These are phyloP conservation scores for Apiospora arundinis DNA, from an alignment of 2,329 filamentous ascomycete genomes.

Conservation along the genomic window DNA sequence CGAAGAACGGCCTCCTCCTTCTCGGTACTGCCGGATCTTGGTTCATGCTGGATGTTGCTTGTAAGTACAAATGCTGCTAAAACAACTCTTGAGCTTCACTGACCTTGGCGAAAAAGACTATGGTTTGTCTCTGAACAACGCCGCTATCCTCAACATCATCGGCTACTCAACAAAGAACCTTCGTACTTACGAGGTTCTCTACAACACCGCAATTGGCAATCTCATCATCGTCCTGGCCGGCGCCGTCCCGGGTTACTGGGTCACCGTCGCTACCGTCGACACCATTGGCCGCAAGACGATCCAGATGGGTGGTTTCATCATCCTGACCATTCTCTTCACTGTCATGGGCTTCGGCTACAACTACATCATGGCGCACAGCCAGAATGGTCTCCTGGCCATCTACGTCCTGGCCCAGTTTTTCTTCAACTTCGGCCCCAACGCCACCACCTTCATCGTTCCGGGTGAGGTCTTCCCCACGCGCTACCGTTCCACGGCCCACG, in stretches of 20 bases:
- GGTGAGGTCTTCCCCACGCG: slow-evolving; percentile 63
- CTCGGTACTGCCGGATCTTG: slow-evolving; percentile 84
- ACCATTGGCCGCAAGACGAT: slow-evolving; percentile 79
- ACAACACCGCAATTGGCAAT: slow-evolving; percentile 80
- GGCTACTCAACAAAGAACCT: slow-evolving; percentile 66
- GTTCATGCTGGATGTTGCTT: slow-evolving; percentile 67
- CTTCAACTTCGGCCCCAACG: slow-evolving; percentile 65
- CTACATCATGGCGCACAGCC: slow-evolving; percentile 45
- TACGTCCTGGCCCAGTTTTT: slow-evolving; percentile 65
- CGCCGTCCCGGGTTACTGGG: slow-evolving; percentile 83
- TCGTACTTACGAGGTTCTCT: slow-evolving; percentile 71
- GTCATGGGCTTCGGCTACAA: slow-evolving; percentile 69
- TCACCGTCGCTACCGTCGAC: slow-evolving; percentile 77
- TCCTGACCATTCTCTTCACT: slow-evolving; percentile 63
- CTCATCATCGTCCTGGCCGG: slow-evolving; percentile 80
- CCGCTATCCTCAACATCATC: slow-evolving; percentile 72
- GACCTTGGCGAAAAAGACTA: slow-evolving; percentile 45
- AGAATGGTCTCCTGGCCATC: slow-evolving; percentile 60
- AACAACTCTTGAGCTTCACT: slow-evolving; percentile 41
- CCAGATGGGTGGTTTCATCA: slow-evolving; percentile 68
- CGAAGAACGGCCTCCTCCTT: slow-evolving; percentile 74
- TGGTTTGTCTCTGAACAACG: slow-evolving; percentile 77
- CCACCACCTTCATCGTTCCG: slow-evolving; percentile 63
- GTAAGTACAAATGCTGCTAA: slow-evolving; percentile 38
- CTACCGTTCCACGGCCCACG: slow-evolving; percentile 63